Evolutionary conservation across 257 asterid species (phyloP).

Genomic region (Cinchona pubescens): DNA sequence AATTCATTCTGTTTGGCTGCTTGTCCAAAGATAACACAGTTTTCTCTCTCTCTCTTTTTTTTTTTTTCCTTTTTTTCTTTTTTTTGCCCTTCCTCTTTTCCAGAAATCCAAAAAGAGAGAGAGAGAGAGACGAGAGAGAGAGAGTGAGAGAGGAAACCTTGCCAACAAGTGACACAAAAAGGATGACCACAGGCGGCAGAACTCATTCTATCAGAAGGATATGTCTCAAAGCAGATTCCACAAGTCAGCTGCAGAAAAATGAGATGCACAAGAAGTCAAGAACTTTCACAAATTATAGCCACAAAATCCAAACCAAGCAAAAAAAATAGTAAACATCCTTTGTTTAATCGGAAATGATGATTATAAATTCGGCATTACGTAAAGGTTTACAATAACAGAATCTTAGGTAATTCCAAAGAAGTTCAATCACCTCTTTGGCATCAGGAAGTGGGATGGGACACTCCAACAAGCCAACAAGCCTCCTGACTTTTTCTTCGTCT

Average conservation of each 20-base stretch:
- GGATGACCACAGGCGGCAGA: conserved; percentile 91
- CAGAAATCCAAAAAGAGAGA: conserved; percentile 6
- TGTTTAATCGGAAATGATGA: neutral
- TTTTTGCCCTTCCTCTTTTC: neutral
- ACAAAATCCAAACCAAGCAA: neutral
- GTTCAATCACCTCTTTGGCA: conserved; percentile 53
- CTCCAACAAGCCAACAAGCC: conserved; percentile 80
- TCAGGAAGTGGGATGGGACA: conserved; percentile 32
- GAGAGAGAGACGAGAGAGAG: neutral
- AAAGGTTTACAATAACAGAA: neutral
- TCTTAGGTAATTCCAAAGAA: conserved; percentile 1
- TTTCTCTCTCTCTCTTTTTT: too few species aligned
- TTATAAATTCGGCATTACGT: neutral
- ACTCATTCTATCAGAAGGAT: conserved; percentile 50
- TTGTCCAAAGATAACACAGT: neutral
- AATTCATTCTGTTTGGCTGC: neutral
- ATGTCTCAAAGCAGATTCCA: conserved; percentile 88
- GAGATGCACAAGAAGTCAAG: neutral
- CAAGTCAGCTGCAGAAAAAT: conserved; percentile 69
- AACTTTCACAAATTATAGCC: neutral
- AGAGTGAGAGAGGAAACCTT: conserved; percentile 49
- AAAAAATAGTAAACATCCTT: conserved; percentile 8
- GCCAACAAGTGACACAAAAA: conserved; percentile 78
- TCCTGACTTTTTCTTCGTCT: conserved; percentile 84
- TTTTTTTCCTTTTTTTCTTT: too few species aligned